Evolutionary conservation across 805 yeast genomes (phyloP).

Genomic region (Lachancea sp.): DNA sequence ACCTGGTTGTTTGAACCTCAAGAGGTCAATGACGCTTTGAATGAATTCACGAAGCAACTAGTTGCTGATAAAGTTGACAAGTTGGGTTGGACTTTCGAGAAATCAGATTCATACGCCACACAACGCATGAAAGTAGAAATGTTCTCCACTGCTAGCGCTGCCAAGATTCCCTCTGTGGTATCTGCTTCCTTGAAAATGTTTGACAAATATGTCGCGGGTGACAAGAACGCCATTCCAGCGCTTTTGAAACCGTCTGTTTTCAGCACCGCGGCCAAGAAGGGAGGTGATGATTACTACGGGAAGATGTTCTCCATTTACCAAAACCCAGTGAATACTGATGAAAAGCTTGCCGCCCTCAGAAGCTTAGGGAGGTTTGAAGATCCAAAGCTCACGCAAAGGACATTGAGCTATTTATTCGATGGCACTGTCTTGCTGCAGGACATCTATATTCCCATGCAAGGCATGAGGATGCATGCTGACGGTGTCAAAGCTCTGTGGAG

Average conservation of each 20-base stretch:
- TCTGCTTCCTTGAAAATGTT: constrained; percentile 46
- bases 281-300: constrained; percentile 58
- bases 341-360: constrained; percentile 62
- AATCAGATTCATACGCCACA: constrained; percentile 48
- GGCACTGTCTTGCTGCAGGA: constrained; percentile 65
- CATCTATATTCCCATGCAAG: constrained; percentile 68
- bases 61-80: constrained; percentile 46
- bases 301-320: constrained; percentile 53
- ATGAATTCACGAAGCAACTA: constrained; percentile 47
- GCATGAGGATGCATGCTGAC: constrained; percentile 52
- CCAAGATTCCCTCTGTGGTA: constrained; percentile 44
- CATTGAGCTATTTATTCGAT: constrained; percentile 50
- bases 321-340: constrained; percentile 55
- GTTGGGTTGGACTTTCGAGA: constrained; percentile 60
- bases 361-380: constrained; percentile 60
- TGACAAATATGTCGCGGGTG: constrained; percentile 51
- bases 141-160: constrained; percentile 52
- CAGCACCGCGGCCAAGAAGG: constrained; percentile 56
- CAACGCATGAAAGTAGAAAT: constrained; percentile 63
- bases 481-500: constrained; percentile 68
- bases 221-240: constrained; percentile 64
- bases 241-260: constrained; percentile 64
- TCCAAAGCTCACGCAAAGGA: constrained; percentile 46
- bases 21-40: constrained; percentile 42
- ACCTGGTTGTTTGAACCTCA: constrained; percentile 53